These are phyloP conservation scores for Trifolium repens DNA, from an alignment of 306 rosid species.

Conservation along the genomic window DNA sequence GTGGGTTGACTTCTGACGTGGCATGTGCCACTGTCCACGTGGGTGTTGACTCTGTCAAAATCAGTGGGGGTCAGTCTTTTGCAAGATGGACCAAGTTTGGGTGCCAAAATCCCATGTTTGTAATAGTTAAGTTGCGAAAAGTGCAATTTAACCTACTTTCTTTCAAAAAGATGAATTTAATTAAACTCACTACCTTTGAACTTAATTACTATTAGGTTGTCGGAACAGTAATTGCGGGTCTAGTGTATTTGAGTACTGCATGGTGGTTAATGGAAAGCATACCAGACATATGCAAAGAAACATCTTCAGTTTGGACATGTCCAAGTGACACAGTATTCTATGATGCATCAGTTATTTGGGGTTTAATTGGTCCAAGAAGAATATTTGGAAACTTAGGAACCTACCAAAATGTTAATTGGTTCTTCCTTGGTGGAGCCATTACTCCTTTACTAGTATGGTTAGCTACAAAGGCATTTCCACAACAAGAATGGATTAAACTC, in stretches of 20 bases:
- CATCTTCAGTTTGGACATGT: conserved; percentile 84
- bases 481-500: conserved; percentile 80
- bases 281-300: conserved; percentile 78
- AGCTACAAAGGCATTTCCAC: conserved; percentile 61
- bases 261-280: conserved; percentile 97
- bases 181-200: not conserved
- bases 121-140: no score
- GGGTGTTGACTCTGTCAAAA: no score
- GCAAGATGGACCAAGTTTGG: no score
- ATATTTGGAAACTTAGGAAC: conserved; percentile 75
- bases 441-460: conserved; percentile 78
- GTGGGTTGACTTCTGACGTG: no score
- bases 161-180: not conserved
- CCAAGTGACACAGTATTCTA: conserved; percentile 84
- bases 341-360: conserved; percentile 96
- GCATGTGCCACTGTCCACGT: no score
- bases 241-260: conserved; percentile 78
- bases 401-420: conserved; percentile 73
- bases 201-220: conserved; percentile 53
- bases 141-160: no score
- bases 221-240: conserved; percentile 67
- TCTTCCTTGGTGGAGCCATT: conserved; percentile 74
- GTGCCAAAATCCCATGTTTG: no score
- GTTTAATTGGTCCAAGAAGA: conserved; percentile 78
- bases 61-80: no score